Conservation (phyloP, 2,329 filamentous ascomycete species). For the Pestalotiopsis sp. region DNA sequence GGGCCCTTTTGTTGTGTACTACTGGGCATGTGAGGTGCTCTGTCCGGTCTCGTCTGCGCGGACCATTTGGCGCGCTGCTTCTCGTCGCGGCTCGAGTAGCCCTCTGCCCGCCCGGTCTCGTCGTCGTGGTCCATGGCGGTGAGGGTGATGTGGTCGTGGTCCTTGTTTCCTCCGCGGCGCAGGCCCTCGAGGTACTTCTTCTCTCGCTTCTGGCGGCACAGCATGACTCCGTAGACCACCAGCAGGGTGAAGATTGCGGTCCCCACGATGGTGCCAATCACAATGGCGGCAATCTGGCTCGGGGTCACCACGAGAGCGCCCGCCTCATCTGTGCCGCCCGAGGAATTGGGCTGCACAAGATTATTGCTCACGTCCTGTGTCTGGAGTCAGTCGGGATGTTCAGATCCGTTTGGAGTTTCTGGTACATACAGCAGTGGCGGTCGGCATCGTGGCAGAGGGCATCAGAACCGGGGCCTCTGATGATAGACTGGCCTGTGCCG, state of each 20-base stretch:
- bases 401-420: neutral
- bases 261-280: conserved; percentile 12
- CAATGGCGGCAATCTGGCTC: conserved; percentile 8
- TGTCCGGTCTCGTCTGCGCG: neutral
- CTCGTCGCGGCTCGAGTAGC: neutral
- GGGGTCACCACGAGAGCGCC: conserved; percentile 3
- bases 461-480: neutral
- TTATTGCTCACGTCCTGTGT: neutral
- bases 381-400: neutral
- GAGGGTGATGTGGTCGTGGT: neutral
- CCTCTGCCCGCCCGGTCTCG: neutral
- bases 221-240: neutral
- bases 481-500: neutral
- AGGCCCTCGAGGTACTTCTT: neutral
- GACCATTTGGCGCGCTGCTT: neutral
- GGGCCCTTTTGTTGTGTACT: neutral
- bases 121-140: neutral
- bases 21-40: neutral
- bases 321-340: neutral
- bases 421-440: conserved; percentile 1
- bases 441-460: neutral
- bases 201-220: neutral
- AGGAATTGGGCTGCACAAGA: conserved; percentile 1
- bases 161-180: neutral
- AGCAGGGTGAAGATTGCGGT: conserved; percentile 7